Base-by-base conservation (phyloP, 345 rosid species). In the Acer negundo region DNA sequence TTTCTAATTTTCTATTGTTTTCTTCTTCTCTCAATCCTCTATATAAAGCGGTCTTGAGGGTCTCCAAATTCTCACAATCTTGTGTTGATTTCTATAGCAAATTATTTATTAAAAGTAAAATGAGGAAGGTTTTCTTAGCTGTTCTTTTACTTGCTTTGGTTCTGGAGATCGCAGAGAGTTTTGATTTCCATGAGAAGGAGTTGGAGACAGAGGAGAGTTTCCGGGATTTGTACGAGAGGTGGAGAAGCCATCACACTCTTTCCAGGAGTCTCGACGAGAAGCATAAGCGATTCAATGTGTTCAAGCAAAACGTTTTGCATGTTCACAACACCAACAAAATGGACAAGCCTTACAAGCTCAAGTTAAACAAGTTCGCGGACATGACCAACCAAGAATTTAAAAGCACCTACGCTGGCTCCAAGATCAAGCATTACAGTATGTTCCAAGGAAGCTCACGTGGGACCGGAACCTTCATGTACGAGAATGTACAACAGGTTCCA, bases 181-280 rank as follows among this genome's bases (percentile, higher is more conserved):
- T 95, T 47, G 97, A 95, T 67, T 89, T 86, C 86, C 88, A 87
- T 26, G 91, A 90, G 56, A 86, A 82, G 74, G 97, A 95, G 11
- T 69, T 95, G 76, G 90, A 69, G 12, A 83, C 93, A 0, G 97
- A 95, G 58, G 90, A 95, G 22, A 85, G 85, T 40, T 74, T 93
- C 74, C 87, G 94, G 97, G 91, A 88, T 26, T 69, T 95, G 64
- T 95, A 93, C 23, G 97, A 93, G 87, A 82, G 92, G 69, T 92
- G 98, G 98, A 89, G 94, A 82, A 90, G 91, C 79, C 94, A 95
- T 76, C 96, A 95, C 86, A 89, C 92, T 12, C 87, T 91, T 53
- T 82, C 94, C 6, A 84, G 84, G 83, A 86, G 85, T 74, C 88
- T 92, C 15, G 80, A 86, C 11, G 98, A 92, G 85, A 93, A 93